phyloP scores from a whole-genome alignment of 2,329 filamentous ascomycete species.

The Ceratocystis diversiconidia region DNA sequence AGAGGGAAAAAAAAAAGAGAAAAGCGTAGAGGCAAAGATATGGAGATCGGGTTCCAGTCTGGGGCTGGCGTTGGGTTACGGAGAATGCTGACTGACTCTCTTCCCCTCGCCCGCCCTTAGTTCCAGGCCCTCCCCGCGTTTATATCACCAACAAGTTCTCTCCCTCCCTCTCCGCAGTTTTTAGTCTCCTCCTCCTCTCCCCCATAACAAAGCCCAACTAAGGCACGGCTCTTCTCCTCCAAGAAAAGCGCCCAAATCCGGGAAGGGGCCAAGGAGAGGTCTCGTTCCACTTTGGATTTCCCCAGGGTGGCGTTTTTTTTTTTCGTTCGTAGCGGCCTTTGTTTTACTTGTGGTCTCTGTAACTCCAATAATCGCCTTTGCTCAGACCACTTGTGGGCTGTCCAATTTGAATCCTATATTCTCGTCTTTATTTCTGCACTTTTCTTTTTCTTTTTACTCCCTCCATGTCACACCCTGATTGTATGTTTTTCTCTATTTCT shows the following conservation, averaged over 20 bases:
- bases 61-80: not conserved
- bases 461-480: not conserved
- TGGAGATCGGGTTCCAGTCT: not conserved
- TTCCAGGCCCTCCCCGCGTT: not conserved
- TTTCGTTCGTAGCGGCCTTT: not conserved
- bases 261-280: not conserved
- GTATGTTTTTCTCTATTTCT: not conserved
- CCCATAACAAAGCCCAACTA: slow-evolving; percentile 3
- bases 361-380: slow-evolving; percentile 1
- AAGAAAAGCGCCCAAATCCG: not conserved
- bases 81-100: not conserved
- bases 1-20: not conserved
- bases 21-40: not conserved
- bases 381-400: slow-evolving; percentile 5
- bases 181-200: slow-evolving; percentile 1
- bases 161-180: not conserved
- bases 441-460: not conserved
- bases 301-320: not conserved
- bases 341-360: not conserved
- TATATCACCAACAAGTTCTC: not conserved
- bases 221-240: not conserved
- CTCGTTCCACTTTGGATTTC: not conserved
- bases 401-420: slow-evolving; percentile 3
- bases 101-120: not conserved
- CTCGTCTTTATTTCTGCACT: not conserved